These are phyloP conservation scores for Penstemon newberryi DNA, from an alignment of 257 asterid genomes.

Conservation along the genomic window DNA sequence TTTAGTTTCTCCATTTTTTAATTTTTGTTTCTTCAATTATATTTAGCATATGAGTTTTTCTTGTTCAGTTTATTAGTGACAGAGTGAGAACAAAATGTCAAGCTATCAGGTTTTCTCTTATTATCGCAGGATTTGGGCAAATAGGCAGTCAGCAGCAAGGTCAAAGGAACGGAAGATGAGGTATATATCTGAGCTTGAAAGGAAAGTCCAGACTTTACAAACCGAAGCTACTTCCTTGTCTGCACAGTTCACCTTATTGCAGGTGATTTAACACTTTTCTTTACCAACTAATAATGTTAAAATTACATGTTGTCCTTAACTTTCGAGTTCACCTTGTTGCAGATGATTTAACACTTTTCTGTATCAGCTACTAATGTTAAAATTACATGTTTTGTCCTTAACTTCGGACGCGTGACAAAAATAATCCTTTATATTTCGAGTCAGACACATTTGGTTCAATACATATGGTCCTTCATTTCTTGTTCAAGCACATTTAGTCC, in stretches of 20 bases:
- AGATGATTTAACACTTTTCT: too few species aligned
- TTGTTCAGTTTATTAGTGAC: slow-evolving; percentile 1
- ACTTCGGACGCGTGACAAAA: too few species aligned
- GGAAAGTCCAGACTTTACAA: slow-evolving; percentile 93
- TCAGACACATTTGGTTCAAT: too few species aligned
- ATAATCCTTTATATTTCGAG: too few species aligned
- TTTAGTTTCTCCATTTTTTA: slow-evolving; percentile 4
- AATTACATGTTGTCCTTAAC: too few species aligned
- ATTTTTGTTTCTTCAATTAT: neutral
- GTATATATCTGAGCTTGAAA: slow-evolving; percentile 94
- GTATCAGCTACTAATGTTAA: too few species aligned
- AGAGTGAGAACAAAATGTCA: slow-evolving; percentile 4
- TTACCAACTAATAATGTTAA: neutral
- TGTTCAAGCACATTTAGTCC: too few species aligned
- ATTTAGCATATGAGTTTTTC: slow-evolving; percentile 5
- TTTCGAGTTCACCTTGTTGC: too few species aligned
- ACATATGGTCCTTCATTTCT: too few species aligned
- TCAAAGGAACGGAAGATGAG: slow-evolving; percentile 99
- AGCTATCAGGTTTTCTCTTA: neutral
- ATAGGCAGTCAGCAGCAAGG: slow-evolving; percentile 99
- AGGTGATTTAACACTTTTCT: slow-evolving; percentile 47
- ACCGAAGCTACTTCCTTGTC: slow-evolving; percentile 95
- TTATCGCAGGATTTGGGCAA: slow-evolving; percentile 88
- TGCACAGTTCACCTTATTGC: slow-evolving; percentile 85
- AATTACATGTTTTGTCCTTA: too few species aligned